Conservation (phyloP, 129 eudicot species). For the Mikania micrantha region DNA sequence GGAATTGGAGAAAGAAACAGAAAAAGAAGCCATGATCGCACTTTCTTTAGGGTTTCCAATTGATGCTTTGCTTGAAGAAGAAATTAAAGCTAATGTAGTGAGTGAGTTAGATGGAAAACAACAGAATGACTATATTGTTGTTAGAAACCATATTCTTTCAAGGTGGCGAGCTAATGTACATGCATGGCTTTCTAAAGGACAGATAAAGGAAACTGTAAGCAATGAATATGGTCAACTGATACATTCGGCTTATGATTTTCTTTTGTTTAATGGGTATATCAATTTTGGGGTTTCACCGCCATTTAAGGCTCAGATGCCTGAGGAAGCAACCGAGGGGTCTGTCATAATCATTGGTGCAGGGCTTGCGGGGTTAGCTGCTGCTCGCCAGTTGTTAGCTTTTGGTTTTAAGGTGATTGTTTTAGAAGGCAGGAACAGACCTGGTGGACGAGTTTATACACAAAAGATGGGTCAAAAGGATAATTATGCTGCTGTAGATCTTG, state of each 20-base stretch:
- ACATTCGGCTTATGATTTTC: slow-evolving; percentile 75
- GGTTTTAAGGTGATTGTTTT: slow-evolving; percentile 76
- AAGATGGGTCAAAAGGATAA: slow-evolving; percentile 62
- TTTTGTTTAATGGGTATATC: slow-evolving; percentile 66
- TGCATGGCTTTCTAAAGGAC: slow-evolving; percentile 65
- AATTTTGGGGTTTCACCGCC: slow-evolving; percentile 77
- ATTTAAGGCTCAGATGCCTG: slow-evolving; percentile 47
- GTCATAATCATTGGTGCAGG: slow-evolving; percentile 87
- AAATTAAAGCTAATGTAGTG: slow-evolving; percentile 75
- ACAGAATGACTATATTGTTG: slow-evolving; percentile 81
- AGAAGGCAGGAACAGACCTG: slow-evolving; percentile 87
- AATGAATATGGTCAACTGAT: slow-evolving; percentile 55
- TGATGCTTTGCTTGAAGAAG: slow-evolving; percentile 66
- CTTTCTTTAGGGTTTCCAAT: slow-evolving; percentile 86
- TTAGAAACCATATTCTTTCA: slow-evolving; percentile 83
- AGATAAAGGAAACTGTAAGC: slow-evolving; percentile 74
- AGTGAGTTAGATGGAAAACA: slow-evolving; percentile 62
- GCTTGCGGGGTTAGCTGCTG: slow-evolving; percentile 84
- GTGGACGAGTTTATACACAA: slow-evolving; percentile 85
- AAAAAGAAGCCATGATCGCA: slow-evolving; percentile 84
- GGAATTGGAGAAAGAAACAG: slow-evolving; percentile 83
- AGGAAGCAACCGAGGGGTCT: slow-evolving; percentile 53
- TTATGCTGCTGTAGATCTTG: slow-evolving; percentile 82
- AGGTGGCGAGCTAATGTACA: slow-evolving; percentile 78
- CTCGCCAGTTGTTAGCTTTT: slow-evolving; percentile 70